Evolutionary conservation across 345 rosid species (phyloP), one percentile per base, ranked within the genome.

Genomic region (Erysimum cheiranthoides): DNA sequence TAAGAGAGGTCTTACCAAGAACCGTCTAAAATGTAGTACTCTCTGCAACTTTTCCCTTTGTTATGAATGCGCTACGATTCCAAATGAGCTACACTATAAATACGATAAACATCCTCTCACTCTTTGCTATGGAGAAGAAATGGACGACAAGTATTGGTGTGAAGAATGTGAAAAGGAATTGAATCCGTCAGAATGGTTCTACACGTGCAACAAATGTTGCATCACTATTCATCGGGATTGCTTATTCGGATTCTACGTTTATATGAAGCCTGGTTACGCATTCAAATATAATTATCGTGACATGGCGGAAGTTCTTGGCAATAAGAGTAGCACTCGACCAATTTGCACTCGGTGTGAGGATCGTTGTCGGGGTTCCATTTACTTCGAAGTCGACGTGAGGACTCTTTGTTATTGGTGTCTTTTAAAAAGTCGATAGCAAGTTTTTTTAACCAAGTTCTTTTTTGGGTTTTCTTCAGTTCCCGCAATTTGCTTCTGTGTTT

Each of bases 101-200:
- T 21, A 17, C 28, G 64, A 59, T 36, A 42, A 59, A 10, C 64
- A 59, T 59, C 64, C 64, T 59, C 64, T 59, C n/a, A 17, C n/a
- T 35, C 64, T 59, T 17, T 59, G 46, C 31, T 36, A 59, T 35
- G 64, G 45, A 59, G 64, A 59, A 36, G 46, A 59, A 4, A 18
- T 27, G 3, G 25, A 36, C 3, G 8, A 3, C 45, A 59, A 17
- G 30, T 59, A 59, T 59, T 59, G 45, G 64, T 59, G 64, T 18
- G 64, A 59, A 35, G 64, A 35, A 36, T 59, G 64, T 18, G 64
- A 59, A 59, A 32, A 36, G 8, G 28, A 35, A 36, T 14, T 59
- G 4, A 9, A 36, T 18, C 45, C 64, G 4, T 17, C 45, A 10
- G 64, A 59, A 59, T 59, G 45, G 46, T 59, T 59, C 30, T 36